Base-by-base conservation (phyloP, 768 basidiomycete species). In the Rhodotorula kratochvilovae region DNA sequence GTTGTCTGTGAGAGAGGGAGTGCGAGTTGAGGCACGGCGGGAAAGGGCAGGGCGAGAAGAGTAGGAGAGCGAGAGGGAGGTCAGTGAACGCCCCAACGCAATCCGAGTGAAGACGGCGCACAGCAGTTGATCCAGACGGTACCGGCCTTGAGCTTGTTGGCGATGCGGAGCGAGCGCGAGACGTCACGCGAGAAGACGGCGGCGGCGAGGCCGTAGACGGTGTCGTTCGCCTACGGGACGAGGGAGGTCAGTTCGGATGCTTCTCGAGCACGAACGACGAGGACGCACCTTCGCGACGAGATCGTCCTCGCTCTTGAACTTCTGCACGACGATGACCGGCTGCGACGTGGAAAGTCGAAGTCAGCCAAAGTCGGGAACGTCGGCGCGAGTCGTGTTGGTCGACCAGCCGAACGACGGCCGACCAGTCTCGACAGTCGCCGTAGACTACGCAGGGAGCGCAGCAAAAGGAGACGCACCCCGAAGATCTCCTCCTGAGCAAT, bases 91-190 rank as follows among this genome's bases (percentile, higher is more conserved):
- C 36, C 4, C n/a, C 39, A 7, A 23, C 16, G 29, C 1, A 45
- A 42, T 29, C 39, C 6, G 6, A 39, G 13, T 3, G 31, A 35
- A 19, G 11, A 21, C 5, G 6, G 39, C 50, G 51, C 15, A 54
- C 70, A 79, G 59, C 78, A 78, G 76, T 82, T 82, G 65, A 46
- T n/a, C 72, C 72, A 73, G 39, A 74, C 72, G 48, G 72, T 68
- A 45, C 93, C 93, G 10, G 91, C 89, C 77, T 90, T 85, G 70
- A 97, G 82, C 68, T 81, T 84, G 79, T 91, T 87, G 15, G 90
- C 89, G 4, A 87, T 86, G 68, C 82, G 81, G 64, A 94, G 81
- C 0, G 90, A 91, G 36, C 88, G 85, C 74, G 85, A 86, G 82
- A 95, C 81, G 80, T 94, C 84, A 77, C 86, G 83, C 46, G 89